A percentile compares a stretch with the other conserved stretches of the same genome.
Conservation (phyloP, 768 basidiomycete genomes). For the Lentinula sp. region DNA sequence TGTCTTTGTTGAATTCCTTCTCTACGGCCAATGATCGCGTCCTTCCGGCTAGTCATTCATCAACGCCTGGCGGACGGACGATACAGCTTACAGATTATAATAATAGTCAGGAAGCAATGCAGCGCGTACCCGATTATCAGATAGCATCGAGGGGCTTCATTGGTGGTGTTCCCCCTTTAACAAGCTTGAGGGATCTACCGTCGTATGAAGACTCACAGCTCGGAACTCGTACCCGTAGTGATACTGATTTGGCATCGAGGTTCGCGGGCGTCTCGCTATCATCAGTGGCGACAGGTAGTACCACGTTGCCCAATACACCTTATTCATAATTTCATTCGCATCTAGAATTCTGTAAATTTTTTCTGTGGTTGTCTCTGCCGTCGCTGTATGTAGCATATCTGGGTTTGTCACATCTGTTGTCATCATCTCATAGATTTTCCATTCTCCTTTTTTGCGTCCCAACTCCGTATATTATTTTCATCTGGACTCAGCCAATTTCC, state of each 20-base stretch:
- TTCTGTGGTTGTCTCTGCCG: neutral
- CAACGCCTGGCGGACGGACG: conserved; percentile 7
- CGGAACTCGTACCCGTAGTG: neutral
- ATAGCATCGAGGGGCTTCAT: conserved; percentile 83
- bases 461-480: too few species aligned
- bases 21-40: conserved; percentile 7
- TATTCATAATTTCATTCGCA: neutral
- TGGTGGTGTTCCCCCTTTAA: conserved; percentile 84
- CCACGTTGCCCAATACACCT: neutral
- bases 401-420: neutral
- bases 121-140: conserved; percentile 78
- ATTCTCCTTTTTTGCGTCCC: neutral
- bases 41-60: conserved; percentile 8
- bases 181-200: conserved; percentile 71
- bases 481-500: neutral
- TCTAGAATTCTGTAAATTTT: neutral
- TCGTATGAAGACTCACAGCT: conserved; percentile 71
- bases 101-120: conserved; percentile 33
- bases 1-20: conserved; percentile 11
- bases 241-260: neutral
- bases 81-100: conserved; percentile 13
- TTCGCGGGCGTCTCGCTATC: neutral
- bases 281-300: neutral
- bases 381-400: neutral
- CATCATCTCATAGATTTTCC: neutral